These are phyloP conservation scores for Rhinocladiella similis DNA, from an alignment of 2,329 filamentous ascomycete species.

Conservation along the genomic window DNA sequence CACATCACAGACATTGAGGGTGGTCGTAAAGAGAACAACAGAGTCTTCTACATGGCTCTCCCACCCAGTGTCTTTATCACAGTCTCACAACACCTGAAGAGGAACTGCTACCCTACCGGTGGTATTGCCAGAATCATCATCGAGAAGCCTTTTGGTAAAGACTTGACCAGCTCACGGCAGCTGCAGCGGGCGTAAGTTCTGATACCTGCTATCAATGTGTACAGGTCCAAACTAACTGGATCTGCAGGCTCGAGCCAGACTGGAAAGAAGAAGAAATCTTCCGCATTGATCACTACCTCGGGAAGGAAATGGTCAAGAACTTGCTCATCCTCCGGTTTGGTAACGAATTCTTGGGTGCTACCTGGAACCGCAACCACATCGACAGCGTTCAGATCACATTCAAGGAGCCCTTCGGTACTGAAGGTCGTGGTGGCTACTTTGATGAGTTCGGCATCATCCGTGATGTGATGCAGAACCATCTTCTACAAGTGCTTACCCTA, in stretches of 20 bases:
- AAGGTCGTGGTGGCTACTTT: constrained; percentile 97
- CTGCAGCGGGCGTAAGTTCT: constrained; percentile 71
- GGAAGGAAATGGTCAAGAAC: constrained; percentile 99
- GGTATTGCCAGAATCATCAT: constrained; percentile 95
- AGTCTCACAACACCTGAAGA: constrained; percentile 95
- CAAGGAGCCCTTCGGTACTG: constrained; percentile 98
- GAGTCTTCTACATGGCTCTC: constrained; percentile 98
- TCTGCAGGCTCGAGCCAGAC: constrained; percentile 71
- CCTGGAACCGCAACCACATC: constrained; percentile 99
- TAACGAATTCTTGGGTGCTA: constrained; percentile 97
- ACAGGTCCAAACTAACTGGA: constrained; percentile 1
- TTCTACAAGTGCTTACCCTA: constrained; percentile 92
- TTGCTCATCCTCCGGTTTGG: constrained; percentile 96
- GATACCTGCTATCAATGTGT: neutral
- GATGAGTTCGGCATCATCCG: constrained; percentile 99
- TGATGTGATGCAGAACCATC: constrained; percentile 99
- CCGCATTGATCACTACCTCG: constrained; percentile 98
- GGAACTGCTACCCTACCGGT: constrained; percentile 88
- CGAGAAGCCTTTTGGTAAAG: constrained; percentile 99
- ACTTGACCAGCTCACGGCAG: constrained; percentile 88
- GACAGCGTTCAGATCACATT: constrained; percentile 99
- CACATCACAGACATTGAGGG: constrained; percentile 85
- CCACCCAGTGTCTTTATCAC: constrained; percentile 97
- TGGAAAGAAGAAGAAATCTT: constrained; percentile 99
- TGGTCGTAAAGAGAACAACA: constrained; percentile 77